Base-by-base conservation (phyloP, 306 rosid genomes). In the Glycyrrhiza uralensis region DNA sequence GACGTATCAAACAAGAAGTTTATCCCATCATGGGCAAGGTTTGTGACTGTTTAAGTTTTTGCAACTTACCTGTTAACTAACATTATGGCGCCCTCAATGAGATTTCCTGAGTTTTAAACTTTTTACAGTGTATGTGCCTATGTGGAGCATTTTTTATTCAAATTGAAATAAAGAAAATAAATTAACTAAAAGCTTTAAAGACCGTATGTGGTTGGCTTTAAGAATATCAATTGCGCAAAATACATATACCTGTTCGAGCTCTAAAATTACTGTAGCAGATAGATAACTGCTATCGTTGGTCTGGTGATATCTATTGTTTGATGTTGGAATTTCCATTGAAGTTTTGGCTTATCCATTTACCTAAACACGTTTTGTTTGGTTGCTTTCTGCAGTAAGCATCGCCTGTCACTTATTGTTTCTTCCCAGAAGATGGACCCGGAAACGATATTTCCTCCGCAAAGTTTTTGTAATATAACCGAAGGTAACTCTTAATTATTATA, bases 1-100 rank as follows among this genome's bases (percentile, higher is more conserved):
- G 83, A 54, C 66, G 5, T 29, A 20, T 85, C 79, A 57, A 85
- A 81, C 52, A 75, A 28, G 17, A 95, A 95, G 78, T 84, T 84
- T 65, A 77, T 91, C 42, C 97, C 97, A 72, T 78, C 90, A 39
- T 91, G 97, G 97, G 90, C 99, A 70, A 91, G 96, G 97, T 95
- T 83, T 55, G 85, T 67, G 36, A 72, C 61, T 69, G 6, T 42
- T 45, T 44, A 44, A 11, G 30, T 56, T 55, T 24, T 23, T 61
- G 77, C 32, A 49, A 32, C n/a, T 18, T 22, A 41, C 28, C 45
- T 11, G 1, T 33, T 15, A 36, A 50, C 58, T 12, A 69, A 17
- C 61, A 24, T 77, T 6, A 66, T 12, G 36, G 12, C 1, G 22
- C 33, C 36, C 9, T 67, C 12, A 47, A 26, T 32, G 22, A 39